Base-by-base conservation (phyloP, 192 early-diverging fungal genomes). In the Phlyctochytrium planicorne region DNA sequence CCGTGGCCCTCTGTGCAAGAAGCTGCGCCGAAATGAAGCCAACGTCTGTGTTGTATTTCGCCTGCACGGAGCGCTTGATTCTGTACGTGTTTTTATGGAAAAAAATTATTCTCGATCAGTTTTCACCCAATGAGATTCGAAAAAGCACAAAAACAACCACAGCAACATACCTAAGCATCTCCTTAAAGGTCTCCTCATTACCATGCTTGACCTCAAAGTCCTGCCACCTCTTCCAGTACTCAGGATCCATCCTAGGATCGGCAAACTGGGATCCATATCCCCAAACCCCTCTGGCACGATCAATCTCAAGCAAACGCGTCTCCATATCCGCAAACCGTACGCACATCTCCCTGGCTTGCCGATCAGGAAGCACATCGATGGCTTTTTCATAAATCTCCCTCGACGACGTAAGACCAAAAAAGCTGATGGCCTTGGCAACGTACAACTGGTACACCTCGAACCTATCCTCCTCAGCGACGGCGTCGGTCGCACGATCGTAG, bases 181-280 rank as follows among this genome's bases (percentile, higher is more conserved):
- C 96, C 79, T 93, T 95, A 80, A 96, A 98, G 2, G 96, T 95
- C 53, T 98, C 95, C 73, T 99, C 96, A 73, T 94, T 97, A 33
- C 97, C 97, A 67, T 95, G 91, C 65, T 91, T 87, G 16, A 97
- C 94, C 83, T 99, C 97, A 74, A 98, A 99, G 60, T 93, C 91
- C 65, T 95, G 92, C 97, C 97, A 99, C 31, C 70, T 73, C 60
- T 89, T 79, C 97, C 97, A 97, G 65, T 91, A 92, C 30, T 82
- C 79, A 30, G 85, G 79, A 25, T 87, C 81, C 34, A 88, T 83
- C 53, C 90, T 80, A 50, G 97, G 94, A 70, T 97, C 94, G 53
- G 84, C 89, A 70, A 98, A 87, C 75, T 94, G 95, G 27, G 89
- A 84, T 12, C 88, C 89, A 74, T 96, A 95, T 20, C 80, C 88